A percentile compares a stretch with the other conserved stretches of the same genome.
These are phyloP conservation scores for Rhizophora mangle DNA, from an alignment of 345 rosid species.

Conservation along the genomic window DNA sequence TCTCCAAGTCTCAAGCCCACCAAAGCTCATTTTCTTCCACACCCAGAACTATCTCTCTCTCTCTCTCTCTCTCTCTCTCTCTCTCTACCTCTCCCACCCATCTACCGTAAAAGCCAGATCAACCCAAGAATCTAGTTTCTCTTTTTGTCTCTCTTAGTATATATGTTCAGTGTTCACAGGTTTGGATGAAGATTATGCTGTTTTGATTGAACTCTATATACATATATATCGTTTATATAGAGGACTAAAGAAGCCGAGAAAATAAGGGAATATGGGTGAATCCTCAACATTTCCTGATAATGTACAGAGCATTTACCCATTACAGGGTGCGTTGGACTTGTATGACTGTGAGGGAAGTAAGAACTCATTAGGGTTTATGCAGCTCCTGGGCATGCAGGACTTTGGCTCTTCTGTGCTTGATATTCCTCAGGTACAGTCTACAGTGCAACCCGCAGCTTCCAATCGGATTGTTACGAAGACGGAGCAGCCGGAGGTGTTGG, in stretches of 20 bases:
- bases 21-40: conserved; percentile 24
- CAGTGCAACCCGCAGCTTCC: conserved; percentile 23
- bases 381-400: conserved; percentile 59
- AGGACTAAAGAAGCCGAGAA: conserved; percentile 31
- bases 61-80: conserved; percentile 20
- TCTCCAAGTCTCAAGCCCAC: not conserved
- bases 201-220: conserved; percentile 13
- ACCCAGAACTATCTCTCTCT: too few relatives aligned
- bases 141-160: conserved; percentile 1
- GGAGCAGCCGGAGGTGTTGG: conserved; percentile 36
- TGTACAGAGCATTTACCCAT: conserved; percentile 29
- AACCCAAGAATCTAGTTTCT: conserved; percentile 9
- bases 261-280: conserved; percentile 41
- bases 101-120: conserved; percentile 36
- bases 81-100: conserved; percentile 20
- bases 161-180: not conserved
- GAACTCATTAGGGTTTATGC: conserved; percentile 71
- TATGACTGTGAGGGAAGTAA: conserved; percentile 39
- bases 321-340: conserved; percentile 45
- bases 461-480: conserved; percentile 27
- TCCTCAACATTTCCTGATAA: conserved; percentile 43
- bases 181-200: conserved; percentile 23
- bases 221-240: not conserved
- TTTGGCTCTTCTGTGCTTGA: conserved; percentile 44
- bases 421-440: conserved; percentile 21